phyloP scores from a whole-genome alignment of 306 rosid species.

The Cucumis cinereus region DNA sequence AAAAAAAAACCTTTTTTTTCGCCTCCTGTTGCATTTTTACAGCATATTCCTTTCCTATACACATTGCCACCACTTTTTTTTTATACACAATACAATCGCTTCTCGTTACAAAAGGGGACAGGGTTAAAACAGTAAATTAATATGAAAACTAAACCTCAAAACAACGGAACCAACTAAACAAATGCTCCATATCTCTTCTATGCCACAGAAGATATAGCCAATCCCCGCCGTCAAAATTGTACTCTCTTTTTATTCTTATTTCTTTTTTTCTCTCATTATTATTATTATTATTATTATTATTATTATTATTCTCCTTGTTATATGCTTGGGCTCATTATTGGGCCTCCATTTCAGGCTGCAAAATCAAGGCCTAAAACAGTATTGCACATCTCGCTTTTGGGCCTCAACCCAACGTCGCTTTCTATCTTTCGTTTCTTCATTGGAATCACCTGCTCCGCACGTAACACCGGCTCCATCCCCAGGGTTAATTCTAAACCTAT shows the following conservation, averaged over 20 bases:
- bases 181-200: constrained; percentile 31
- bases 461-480: constrained; percentile 48
- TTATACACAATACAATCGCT: not conserved
- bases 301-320: not conserved
- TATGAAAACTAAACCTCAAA: not conserved
- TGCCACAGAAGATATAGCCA: constrained; percentile 7
- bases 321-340: not conserved
- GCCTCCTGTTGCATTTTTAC: not conserved
- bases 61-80: not conserved
- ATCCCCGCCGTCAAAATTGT: constrained; percentile 44
- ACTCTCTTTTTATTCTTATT: not conserved
- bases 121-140: not conserved
- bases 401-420: not conserved
- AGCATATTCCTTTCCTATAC: not conserved
- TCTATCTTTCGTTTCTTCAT: constrained; percentile 66
- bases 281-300: too few relatives aligned
- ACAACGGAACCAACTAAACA: not conserved
- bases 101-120: constrained; percentile 1
- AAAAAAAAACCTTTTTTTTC: not conserved
- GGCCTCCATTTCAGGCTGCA: constrained; percentile 16
- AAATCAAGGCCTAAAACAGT: constrained; percentile 37
- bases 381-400: constrained; percentile 22
- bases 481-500: constrained; percentile 63
- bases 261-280: too few relatives aligned
- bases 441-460: constrained; percentile 46